Evolutionary conservation across 805 yeast species (phyloP).

Genomic region (Ogataea sp.): DNA sequence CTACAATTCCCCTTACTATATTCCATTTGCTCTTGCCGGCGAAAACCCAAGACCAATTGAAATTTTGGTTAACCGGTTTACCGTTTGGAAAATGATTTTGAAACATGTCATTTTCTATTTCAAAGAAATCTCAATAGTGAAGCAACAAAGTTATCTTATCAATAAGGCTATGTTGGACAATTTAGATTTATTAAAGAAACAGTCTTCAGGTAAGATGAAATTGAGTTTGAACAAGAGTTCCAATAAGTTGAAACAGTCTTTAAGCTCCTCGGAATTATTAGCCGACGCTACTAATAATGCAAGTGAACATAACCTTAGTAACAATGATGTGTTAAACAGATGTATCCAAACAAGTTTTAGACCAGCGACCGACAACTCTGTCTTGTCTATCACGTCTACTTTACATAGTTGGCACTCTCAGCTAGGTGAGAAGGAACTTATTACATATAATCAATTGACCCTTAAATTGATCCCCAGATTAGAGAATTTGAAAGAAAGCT

Average conservation of each 20-base stretch:
- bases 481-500: constrained; percentile 46
- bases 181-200: constrained; percentile 22
- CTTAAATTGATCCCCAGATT: constrained; percentile 43
- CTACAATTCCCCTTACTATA: constrained; percentile 27
- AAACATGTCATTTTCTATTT: constrained; percentile 46
- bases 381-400: constrained; percentile 25
- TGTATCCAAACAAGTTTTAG: constrained; percentile 41
- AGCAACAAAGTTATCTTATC: constrained; percentile 36
- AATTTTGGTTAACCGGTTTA: constrained; percentile 43
- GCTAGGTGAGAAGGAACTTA: constrained; percentile 36
- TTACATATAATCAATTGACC: constrained; percentile 43
- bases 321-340: constrained; percentile 22
- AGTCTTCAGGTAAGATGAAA: constrained; percentile 19
- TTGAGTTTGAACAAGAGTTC: neutral
- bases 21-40: constrained; percentile 18
- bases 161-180: constrained; percentile 44
- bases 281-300: neutral
- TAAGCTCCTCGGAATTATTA: constrained; percentile 7
- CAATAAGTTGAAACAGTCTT: constrained; percentile 15
- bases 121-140: constrained; percentile 41
- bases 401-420: constrained; percentile 22
- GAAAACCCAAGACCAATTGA: constrained; percentile 35
- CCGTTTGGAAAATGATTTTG: constrained; percentile 49
- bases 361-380: constrained; percentile 28
- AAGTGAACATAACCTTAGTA: neutral